A percentile compares a stretch with the other conserved stretches of the same genome.
phyloP scores from a whole-genome alignment of 768 basidiomycete genomes.

The Lentinula boryana region DNA sequence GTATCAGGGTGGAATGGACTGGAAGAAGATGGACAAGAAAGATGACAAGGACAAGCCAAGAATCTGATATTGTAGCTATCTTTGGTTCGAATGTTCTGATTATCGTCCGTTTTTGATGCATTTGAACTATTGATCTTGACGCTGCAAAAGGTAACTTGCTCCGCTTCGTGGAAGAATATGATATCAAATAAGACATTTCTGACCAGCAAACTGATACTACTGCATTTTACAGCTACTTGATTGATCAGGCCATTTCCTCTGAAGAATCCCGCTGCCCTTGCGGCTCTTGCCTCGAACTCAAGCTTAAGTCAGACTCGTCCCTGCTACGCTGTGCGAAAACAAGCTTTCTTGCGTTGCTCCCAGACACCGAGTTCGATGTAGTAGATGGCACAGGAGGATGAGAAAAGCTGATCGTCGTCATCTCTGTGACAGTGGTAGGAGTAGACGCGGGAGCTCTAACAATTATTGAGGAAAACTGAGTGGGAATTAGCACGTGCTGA shows the following conservation, averaged over 20 bases:
- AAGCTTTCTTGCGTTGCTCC: background rate
- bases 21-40: background rate
- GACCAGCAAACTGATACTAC: too few relatives aligned
- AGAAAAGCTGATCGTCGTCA: background rate
- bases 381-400: background rate
- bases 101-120: too few relatives aligned
- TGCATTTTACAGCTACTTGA: too few relatives aligned
- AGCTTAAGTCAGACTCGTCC: background rate
- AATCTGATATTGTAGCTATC: background rate
- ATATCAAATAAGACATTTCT: too few relatives aligned
- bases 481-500: background rate
- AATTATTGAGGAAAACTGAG: background rate
- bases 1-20: slow-evolving; percentile 24
- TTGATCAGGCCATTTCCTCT: too few relatives aligned
- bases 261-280: background rate
- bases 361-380: background rate
- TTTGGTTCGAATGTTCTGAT: too few relatives aligned
- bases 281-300: background rate
- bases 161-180: too few relatives aligned
- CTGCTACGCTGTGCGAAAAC: background rate
- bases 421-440: background rate
- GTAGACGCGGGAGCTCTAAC: background rate
- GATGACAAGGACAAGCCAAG: background rate
- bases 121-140: too few relatives aligned
- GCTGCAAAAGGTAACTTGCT: too few relatives aligned